These are phyloP conservation scores for Biscutella laevigata DNA, from an alignment of 441 rosid species.

Conservation along the genomic window DNA sequence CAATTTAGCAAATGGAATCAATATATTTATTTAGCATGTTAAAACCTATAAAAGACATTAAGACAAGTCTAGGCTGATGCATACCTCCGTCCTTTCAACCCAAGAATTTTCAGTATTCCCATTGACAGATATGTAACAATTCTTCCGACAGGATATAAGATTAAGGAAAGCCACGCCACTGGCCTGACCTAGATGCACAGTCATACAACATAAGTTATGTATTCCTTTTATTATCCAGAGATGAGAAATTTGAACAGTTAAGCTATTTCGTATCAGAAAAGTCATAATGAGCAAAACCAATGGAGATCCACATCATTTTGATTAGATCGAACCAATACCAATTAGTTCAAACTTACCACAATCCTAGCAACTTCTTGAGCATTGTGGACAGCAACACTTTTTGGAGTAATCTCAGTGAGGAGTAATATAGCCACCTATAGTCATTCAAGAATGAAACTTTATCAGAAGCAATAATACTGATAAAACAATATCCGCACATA, in stretches of 20 bases:
- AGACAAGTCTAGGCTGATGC: constrained; percentile 15
- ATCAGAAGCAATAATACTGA: background rate
- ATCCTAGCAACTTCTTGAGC: constrained; percentile 88
- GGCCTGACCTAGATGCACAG: constrained; percentile 87
- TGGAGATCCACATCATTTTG: constrained; percentile 4
- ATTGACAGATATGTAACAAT: constrained; percentile 83
- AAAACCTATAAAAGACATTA: background rate
- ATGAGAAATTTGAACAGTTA: constrained; percentile 7
- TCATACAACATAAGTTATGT: constrained; percentile 31
- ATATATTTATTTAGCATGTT: background rate
- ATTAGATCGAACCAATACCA: constrained; percentile 2
- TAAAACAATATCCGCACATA: constrained; percentile 7
- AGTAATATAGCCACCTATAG: constrained; percentile 85
- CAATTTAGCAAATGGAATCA: background rate
- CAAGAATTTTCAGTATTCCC: constrained; percentile 96
- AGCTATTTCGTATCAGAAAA: constrained; percentile 10
- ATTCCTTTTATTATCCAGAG: background rate
- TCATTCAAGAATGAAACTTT: background rate
- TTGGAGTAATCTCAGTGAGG: constrained; percentile 97
- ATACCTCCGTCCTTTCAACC: constrained; percentile 92
- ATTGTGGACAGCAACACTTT: constrained; percentile 96
- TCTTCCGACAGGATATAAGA: constrained; percentile 94
- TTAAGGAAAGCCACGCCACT: constrained; percentile 97
- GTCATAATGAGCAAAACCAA: background rate
- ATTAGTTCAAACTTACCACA: constrained; percentile 59